A percentile compares a stretch with the other conserved stretches of the same genome.
Evolutionary conservation across 2,329 filamentous ascomycete species (phyloP).

Genomic region (Fusarium mundagurra): DNA sequence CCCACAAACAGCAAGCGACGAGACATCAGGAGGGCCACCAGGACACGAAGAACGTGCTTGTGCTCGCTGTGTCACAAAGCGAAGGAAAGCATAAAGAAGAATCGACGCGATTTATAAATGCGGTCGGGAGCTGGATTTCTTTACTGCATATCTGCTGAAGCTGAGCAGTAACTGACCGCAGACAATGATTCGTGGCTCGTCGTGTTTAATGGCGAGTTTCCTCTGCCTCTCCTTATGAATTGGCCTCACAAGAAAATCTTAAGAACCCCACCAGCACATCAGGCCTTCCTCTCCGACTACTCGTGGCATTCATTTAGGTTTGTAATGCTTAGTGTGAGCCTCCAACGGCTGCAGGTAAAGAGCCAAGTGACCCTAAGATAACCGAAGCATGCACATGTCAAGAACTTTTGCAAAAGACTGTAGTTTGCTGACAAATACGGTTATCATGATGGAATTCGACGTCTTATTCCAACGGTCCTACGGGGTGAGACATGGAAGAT

Average conservation of each 20-base stretch:
- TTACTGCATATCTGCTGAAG: too few relatives aligned
- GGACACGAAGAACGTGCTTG: neutral
- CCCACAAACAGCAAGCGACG: neutral
- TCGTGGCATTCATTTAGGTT: neutral
- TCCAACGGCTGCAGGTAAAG: neutral
- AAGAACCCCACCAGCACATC: neutral
- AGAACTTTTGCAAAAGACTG: neutral
- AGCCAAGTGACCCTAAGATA: neutral
- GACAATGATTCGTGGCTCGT: too few relatives aligned
- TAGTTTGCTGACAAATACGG: neutral
- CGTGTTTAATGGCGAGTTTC: too few relatives aligned
- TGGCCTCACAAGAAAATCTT: too few relatives aligned
- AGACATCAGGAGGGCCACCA: neutral
- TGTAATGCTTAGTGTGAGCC: neutral
- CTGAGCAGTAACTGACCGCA: too few relatives aligned
- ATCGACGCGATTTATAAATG: too few relatives aligned
- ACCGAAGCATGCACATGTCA: neutral
- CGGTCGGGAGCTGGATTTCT: too few relatives aligned
- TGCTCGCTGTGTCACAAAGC: too few relatives aligned
- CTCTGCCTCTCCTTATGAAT: too few relatives aligned
- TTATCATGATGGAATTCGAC: too few relatives aligned
- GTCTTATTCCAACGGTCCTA: neutral
- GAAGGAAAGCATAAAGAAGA: neutral
- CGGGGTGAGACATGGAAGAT: neutral
- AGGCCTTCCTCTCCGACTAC: fast-evolving